Conservation (phyloP, 257 asterid species). For the Henckelia pumila region DNA sequence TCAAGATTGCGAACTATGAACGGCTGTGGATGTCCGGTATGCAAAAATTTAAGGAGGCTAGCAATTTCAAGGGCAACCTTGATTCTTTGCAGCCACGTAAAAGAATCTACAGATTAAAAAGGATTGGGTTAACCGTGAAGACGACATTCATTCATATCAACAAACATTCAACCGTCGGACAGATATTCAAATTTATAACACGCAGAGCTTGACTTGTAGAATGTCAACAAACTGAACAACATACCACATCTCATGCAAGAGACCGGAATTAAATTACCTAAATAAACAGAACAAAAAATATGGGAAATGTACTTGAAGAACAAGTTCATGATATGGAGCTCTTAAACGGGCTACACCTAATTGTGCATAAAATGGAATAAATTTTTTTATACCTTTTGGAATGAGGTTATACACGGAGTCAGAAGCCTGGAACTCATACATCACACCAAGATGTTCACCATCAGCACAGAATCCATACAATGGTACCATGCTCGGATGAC, state of each 20-base stretch:
- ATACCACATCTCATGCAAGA: not conserved
- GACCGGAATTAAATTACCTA: not conserved
- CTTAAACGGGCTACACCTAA: not conserved
- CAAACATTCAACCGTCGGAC: not conserved
- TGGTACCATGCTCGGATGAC: not conserved
- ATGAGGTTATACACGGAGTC: not conserved
- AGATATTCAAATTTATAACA: not conserved
- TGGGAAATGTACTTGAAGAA: not conserved
- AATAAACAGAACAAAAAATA: not conserved
- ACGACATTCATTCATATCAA: not conserved
- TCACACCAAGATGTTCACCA: not conserved
- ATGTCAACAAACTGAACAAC: not conserved
- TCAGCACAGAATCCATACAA: not conserved
- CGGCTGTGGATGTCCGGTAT: not conserved
- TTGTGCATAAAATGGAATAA: not conserved
- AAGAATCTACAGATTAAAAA: not conserved
- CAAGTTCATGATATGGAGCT: not conserved
- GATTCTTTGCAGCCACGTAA: conserved; percentile 3
- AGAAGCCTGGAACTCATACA: not conserved
- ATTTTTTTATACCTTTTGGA: not conserved
- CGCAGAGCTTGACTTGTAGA: not conserved
- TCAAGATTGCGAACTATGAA: not conserved
- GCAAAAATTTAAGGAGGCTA: not conserved
- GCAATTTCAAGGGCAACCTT: not conserved
- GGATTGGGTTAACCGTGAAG: not conserved